phyloP scores from a whole-genome alignment of 208 protist species.

The Leptomonas pyrrhocoris region DNA sequence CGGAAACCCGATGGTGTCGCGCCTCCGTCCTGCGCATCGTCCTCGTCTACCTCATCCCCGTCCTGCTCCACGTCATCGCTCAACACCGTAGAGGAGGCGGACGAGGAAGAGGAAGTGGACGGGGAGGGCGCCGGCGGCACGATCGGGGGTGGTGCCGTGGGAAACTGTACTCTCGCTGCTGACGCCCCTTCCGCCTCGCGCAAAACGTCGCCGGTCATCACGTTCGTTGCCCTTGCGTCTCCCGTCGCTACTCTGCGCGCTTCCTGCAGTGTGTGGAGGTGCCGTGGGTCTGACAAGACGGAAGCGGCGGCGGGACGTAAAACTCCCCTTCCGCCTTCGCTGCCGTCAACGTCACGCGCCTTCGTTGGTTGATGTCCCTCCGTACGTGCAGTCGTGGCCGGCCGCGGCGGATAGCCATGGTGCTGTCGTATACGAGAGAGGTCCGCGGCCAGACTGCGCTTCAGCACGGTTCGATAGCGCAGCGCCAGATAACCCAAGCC shows the following conservation, averaged over 20 bases:
- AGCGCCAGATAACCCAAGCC: slow-evolving; percentile 64
- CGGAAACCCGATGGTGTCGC: background rate
- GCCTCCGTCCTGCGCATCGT: background rate
- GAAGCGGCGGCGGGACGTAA: too few relatives aligned
- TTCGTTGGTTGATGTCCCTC: background rate
- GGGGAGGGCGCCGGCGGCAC: background rate
- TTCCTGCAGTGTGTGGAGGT: background rate
- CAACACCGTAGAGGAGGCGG: background rate
- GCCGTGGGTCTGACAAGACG: background rate
- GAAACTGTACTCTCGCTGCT: background rate
- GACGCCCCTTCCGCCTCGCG: background rate
- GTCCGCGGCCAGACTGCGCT: slow-evolving; percentile 50
- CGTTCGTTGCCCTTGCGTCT: background rate
- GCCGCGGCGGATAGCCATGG: background rate
- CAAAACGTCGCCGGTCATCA: too few relatives aligned
- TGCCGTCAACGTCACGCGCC: background rate
- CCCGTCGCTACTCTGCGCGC: background rate
- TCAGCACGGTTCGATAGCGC: slow-evolving; percentile 59
- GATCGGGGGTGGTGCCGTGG: background rate
- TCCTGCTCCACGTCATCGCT: slow-evolving; percentile 10
- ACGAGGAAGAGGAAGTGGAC: slow-evolving; percentile 3
- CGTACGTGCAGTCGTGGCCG: background rate
- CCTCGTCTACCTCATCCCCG: background rate
- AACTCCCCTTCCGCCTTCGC: too few relatives aligned
- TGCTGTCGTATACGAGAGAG: slow-evolving; percentile 49